Percentiles rank a stretch among this genome's conserved stretches.
Evolutionary conservation across 257 asterid species (phyloP).

Genomic region (Avicennia marina): DNA sequence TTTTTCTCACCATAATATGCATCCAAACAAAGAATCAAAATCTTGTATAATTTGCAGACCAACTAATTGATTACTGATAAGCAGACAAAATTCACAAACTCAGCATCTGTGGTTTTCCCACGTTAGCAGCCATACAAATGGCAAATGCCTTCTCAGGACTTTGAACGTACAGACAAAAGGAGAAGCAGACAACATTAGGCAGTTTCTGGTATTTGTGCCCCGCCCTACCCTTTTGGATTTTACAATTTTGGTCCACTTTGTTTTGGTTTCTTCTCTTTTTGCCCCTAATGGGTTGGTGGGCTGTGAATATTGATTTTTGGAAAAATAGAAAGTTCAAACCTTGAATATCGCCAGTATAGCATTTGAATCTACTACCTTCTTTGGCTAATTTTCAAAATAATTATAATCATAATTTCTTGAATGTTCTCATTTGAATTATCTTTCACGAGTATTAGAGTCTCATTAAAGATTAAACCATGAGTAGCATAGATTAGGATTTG

Average conservation of each 20-base stretch:
- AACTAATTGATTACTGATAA: neutral
- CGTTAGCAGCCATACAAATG: conserved; percentile 8
- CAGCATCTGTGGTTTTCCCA: neutral
- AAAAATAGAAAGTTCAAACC: too few species aligned
- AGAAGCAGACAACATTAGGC: neutral
- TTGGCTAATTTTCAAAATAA: too few species aligned
- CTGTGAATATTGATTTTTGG: neutral
- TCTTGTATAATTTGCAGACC: neutral
- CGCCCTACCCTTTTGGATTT: neutral
- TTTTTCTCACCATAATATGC: too few species aligned
- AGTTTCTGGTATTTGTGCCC: neutral
- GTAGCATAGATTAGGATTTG: too few species aligned
- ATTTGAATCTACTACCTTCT: neutral
- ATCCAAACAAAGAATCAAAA: too few species aligned
- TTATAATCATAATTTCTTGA: too few species aligned
- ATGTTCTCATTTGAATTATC: too few species aligned
- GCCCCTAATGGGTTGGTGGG: neutral
- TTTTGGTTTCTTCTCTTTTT: neutral
- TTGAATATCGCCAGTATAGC: neutral
- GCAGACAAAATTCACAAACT: neutral
- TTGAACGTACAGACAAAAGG: neutral
- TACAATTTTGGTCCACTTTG: neutral
- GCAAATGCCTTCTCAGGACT: neutral
- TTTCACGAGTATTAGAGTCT: too few species aligned
- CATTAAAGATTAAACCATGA: too few species aligned